These are phyloP conservation scores for Tuber aestivum DNA, from an alignment of 495 filamentous ascomycete genomes.

Conservation along the genomic window DNA sequence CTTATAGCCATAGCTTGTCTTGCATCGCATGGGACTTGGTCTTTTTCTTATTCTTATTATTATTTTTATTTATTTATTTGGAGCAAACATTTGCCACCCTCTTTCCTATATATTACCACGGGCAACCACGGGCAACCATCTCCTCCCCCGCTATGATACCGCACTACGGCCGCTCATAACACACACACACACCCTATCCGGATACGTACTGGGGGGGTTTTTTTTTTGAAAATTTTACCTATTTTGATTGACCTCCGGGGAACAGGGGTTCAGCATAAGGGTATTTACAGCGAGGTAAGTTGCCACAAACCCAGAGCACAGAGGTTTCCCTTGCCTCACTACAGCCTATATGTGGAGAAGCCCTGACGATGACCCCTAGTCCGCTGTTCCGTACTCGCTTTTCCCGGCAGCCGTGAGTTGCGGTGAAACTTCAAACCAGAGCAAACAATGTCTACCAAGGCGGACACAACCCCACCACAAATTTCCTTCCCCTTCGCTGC, in stretches of 20 bases:
- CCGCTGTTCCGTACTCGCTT: neutral
- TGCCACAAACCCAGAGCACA: neutral
- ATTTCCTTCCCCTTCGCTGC: neutral
- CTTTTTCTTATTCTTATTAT: neutral
- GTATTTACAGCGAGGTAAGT: neutral
- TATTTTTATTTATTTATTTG: too few relatives aligned
- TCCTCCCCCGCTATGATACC: neutral
- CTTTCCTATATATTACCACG: neutral
- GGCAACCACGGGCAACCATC: neutral
- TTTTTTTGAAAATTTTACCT: neutral
- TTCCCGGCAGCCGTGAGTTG: neutral
- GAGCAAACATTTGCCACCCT: neutral
- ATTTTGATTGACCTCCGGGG: neutral
- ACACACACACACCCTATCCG: neutral
- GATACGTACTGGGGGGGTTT: neutral
- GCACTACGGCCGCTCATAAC: neutral
- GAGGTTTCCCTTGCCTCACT: neutral
- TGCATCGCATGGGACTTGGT: neutral
- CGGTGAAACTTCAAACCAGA: constrained; percentile 1
- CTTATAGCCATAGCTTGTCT: neutral
- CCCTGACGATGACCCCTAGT: neutral
- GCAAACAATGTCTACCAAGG: constrained; percentile 17
- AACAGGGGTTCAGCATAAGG: neutral
- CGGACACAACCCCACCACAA: neutral
- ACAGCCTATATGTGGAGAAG: neutral